Conservation (phyloP, 1,284 basidiomycete species). For the Trametes pubescens region DNA sequence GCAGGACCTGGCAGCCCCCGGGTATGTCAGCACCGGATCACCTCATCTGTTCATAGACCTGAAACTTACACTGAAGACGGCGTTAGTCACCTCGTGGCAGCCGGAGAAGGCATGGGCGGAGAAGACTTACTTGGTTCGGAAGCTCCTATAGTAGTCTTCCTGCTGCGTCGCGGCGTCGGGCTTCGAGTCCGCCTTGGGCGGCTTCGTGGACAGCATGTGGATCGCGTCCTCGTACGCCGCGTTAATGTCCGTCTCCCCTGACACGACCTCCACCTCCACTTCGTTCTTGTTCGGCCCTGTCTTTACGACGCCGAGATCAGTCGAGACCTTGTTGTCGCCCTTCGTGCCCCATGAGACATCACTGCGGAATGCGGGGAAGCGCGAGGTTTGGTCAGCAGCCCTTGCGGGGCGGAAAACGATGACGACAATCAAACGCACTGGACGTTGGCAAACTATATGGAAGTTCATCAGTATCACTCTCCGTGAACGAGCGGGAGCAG, state of each 20-base stretch:
- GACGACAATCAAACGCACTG: constrained; percentile 54
- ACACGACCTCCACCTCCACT: constrained; percentile 84
- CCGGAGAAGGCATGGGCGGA: constrained; percentile 20
- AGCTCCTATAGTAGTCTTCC: constrained; percentile 90
- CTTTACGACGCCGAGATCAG: constrained; percentile 85
- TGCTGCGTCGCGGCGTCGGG: constrained; percentile 75
- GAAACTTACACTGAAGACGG: constrained; percentile 37
- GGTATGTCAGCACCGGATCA: constrained; percentile 19
- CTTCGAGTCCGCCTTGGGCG: constrained; percentile 72
- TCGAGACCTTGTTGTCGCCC: constrained; percentile 85
- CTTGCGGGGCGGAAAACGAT: constrained; percentile 1
- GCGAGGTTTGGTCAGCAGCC: constrained; percentile 16
- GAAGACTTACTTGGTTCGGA: constrained; percentile 78
- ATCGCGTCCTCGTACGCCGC: constrained; percentile 88
- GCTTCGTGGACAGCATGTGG: constrained; percentile 76
- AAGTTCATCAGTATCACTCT: constrained; percentile 26
- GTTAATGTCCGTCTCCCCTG: constrained; percentile 87
- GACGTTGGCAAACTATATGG: constrained; percentile 80
- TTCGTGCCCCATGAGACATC: constrained; percentile 93
- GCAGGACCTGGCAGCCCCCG: constrained; percentile 56
- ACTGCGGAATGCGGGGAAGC: constrained; percentile 36
- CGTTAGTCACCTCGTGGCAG: constrained; percentile 24
- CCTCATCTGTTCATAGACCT: constrained; percentile 12
- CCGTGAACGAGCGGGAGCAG: constrained; percentile 10
- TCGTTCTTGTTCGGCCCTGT: constrained; percentile 68